These are phyloP conservation scores for Boechera divaricarpa DNA, from an alignment of 345 rosid species.

Conservation along the genomic window DNA sequence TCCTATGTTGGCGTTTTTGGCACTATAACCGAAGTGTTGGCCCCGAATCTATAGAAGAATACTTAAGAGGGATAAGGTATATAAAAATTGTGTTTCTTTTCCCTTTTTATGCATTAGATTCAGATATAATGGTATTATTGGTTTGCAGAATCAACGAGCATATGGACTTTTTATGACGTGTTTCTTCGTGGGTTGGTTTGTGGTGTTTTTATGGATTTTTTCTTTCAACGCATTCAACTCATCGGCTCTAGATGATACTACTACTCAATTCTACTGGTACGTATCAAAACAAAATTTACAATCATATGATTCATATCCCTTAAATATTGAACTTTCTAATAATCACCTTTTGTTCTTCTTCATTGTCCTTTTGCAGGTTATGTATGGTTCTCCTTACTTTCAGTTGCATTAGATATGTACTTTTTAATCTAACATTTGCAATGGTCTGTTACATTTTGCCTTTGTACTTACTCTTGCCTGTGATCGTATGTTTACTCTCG, in stretches of 20 bases:
- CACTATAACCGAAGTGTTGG: neutral
- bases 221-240: neutral
- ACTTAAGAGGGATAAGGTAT: neutral
- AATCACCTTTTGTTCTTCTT: neutral
- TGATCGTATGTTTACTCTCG: neutral
- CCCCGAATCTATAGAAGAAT: neutral
- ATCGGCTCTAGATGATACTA: slow-evolving; percentile 25
- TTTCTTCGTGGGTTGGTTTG: slow-evolving; percentile 30
- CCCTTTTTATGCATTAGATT: neutral
- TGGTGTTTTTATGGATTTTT: slow-evolving; percentile 14
- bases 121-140: neutral
- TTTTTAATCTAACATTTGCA: neutral
- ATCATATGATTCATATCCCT: neutral
- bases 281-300: neutral
- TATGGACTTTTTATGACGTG: neutral
- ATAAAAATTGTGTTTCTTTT: neutral
- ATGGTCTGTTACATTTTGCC: neutral
- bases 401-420: slow-evolving; percentile 19
- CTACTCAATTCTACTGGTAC: slow-evolving; percentile 18
- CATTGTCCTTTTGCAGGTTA: slow-evolving; percentile 8
- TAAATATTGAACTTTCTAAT: neutral
- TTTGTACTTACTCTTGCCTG: neutral
- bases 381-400: slow-evolving; percentile 2
- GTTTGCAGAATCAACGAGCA: slow-evolving; percentile 1
- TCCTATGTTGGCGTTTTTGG: slow-evolving; percentile 28